A percentile compares a stretch with the other conserved stretches of the same genome.
These are phyloP conservation scores for Ascoidea rubescens DNA, from an alignment of 805 yeast genomes.

Conservation along the genomic window DNA sequence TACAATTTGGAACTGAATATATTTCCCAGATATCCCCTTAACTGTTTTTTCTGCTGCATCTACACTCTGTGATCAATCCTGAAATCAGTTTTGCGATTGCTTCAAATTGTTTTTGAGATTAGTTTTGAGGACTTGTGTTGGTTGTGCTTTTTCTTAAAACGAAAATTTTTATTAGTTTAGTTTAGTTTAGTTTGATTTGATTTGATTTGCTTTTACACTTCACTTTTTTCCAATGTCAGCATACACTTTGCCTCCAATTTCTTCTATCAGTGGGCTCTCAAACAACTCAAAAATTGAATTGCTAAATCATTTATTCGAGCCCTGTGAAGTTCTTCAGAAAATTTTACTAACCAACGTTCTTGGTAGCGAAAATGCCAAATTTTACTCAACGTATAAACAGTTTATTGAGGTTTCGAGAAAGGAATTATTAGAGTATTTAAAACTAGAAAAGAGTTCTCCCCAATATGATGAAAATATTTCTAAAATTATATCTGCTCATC, in stretches of 20 bases:
- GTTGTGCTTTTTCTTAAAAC: too few species aligned
- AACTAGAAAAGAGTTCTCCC: conserved; percentile 10
- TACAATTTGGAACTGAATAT: too few species aligned
- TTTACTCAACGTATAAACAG: conserved; percentile 17
- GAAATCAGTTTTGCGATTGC: too few species aligned
- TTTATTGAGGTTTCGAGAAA: conserved; percentile 33
- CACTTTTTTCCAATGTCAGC: too few species aligned
- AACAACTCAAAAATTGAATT: conserved; percentile 21
- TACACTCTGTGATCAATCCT: too few species aligned
- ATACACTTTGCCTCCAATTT: conserved; percentile 21
- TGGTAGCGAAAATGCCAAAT: conserved; percentile 1
- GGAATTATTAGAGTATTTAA: conserved; percentile 21
- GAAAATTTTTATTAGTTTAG: too few species aligned
- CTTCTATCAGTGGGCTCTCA: conserved; percentile 13
- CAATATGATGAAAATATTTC: conserved; percentile 17
- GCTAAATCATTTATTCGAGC: conserved; percentile 50
- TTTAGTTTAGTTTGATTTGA: too few species aligned
- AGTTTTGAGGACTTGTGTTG: too few species aligned
- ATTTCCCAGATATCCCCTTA: too few species aligned
- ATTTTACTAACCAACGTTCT: conserved; percentile 19
- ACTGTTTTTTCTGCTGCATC: too few species aligned
- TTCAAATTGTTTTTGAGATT: too few species aligned
- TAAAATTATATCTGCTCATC: conserved; percentile 79
- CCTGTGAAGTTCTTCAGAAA: conserved; percentile 33
- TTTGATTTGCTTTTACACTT: too few species aligned